Percentiles rank a stretch among this genome's conserved stretches.
These are phyloP conservation scores for Crithidia brevicula DNA, from an alignment of 208 protist genomes.

Conservation along the genomic window DNA sequence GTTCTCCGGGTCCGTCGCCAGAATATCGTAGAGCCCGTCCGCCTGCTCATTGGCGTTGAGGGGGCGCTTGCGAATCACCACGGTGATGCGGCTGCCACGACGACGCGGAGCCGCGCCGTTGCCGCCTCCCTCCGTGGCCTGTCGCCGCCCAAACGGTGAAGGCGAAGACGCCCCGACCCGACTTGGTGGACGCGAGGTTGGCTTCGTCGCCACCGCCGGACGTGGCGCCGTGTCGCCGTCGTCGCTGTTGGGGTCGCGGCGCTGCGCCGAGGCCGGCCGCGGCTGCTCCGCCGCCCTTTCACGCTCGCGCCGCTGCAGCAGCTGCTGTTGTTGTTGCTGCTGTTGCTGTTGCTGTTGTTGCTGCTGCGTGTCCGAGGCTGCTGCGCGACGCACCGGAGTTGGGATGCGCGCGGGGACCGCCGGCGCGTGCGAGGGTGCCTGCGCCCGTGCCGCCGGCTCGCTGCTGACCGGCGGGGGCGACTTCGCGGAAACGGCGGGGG, in stretches of 20 bases:
- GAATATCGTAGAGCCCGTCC: constrained; percentile 89
- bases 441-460: constrained; percentile 28
- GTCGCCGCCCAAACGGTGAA: constrained; percentile 46
- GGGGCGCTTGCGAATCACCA: constrained; percentile 92
- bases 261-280: constrained; percentile 29
- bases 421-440: constrained; percentile 16
- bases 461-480: constrained; percentile 27
- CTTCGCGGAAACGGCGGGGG: constrained; percentile 6
- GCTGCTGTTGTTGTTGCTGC: constrained; percentile 15
- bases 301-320: constrained; percentile 24
- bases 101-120: constrained; percentile 37
- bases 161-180: constrained; percentile 58
- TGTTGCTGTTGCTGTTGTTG: constrained; percentile 20
- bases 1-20: constrained; percentile 88
- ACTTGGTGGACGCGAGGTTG: constrained; percentile 69
- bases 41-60: constrained; percentile 77
- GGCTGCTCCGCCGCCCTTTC: constrained; percentile 28
- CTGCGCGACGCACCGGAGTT: constrained; percentile 30
- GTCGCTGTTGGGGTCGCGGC: constrained; percentile 56
- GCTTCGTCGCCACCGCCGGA: constrained; percentile 32
- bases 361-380: constrained; percentile 3
- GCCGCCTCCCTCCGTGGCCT: constrained; percentile 28
- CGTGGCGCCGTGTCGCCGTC: constrained; percentile 35
- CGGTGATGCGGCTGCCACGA: constrained; percentile 81
- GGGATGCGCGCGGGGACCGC: constrained; percentile 30